Conservation (phyloP, 2,329 filamentous ascomycete species). For the Aspergillus terreus region DNA sequence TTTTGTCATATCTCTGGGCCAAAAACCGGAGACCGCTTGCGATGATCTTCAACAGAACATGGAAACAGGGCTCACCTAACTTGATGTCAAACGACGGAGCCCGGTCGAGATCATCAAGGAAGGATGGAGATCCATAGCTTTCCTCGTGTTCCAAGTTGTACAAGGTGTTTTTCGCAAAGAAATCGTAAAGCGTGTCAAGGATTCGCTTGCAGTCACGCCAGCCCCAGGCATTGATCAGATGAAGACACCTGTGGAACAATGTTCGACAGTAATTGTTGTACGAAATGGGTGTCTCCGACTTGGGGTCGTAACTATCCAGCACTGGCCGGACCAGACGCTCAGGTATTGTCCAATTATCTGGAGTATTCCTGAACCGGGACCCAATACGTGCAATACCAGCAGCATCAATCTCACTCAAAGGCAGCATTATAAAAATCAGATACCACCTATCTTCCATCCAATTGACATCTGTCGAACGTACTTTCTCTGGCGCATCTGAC, state of each 20-base stretch:
- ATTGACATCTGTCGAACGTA: constrained; percentile 27
- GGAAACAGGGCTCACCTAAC: constrained; percentile 53
- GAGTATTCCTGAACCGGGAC: constrained; percentile 34
- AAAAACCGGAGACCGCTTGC: constrained; percentile 49
- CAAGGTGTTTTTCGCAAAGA: constrained; percentile 55
- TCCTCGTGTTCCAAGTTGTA: constrained; percentile 51
- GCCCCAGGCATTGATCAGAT: constrained; percentile 53
- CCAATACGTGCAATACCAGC: constrained; percentile 45
- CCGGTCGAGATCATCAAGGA: constrained; percentile 49
- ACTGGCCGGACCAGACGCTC: constrained; percentile 45
- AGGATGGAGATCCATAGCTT: constrained; percentile 49
- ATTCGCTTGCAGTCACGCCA: constrained; percentile 55
- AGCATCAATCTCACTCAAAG: constrained; percentile 51
- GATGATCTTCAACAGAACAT: constrained; percentile 57
- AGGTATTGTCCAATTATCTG: constrained; percentile 51
- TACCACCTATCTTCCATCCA: constrained; percentile 38
- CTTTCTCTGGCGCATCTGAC: constrained; percentile 34
- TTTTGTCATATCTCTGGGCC: constrained; percentile 45
- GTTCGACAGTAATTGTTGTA: constrained; percentile 55
- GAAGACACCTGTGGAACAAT: constrained; percentile 50
- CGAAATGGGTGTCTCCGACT: constrained; percentile 38
- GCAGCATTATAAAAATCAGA: constrained; percentile 51
- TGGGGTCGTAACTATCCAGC: constrained; percentile 46
- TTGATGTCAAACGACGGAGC: constrained; percentile 43
- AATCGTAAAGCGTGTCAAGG: constrained; percentile 55